Percentiles rank a stretch among this genome's conserved stretches.
Evolutionary conservation across 1,284 basidiomycete genomes (phyloP).

Genomic region (Rhodofomes roseus): DNA sequence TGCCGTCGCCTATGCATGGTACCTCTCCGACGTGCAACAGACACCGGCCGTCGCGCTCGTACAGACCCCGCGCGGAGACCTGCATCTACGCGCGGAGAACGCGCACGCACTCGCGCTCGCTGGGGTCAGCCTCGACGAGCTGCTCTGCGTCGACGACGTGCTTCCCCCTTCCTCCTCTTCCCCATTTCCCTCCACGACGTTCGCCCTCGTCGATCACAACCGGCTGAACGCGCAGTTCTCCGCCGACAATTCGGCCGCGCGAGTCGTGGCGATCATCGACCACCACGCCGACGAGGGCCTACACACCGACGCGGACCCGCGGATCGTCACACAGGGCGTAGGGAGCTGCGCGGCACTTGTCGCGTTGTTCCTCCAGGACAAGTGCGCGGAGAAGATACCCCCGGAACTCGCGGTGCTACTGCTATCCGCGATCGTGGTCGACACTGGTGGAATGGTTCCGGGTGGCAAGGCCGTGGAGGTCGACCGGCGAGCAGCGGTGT

Average conservation of each 20-base stretch:
- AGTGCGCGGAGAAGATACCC: conserved; percentile 37
- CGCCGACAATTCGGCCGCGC: conserved; percentile 33
- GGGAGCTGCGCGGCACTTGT: conserved; percentile 85
- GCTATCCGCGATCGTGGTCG: conserved; percentile 76
- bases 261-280: conserved; percentile 83
- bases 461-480: conserved; percentile 70
- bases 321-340: conserved; percentile 57
- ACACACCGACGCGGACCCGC: conserved; percentile 63
- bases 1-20: conserved; percentile 79
- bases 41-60: conserved; percentile 68
- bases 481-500: conserved; percentile 38
- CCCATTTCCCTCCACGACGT: conserved; percentile 58
- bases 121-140: conserved; percentile 42
- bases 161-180: conserved; percentile 24
- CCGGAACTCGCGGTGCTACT: conserved; percentile 75
- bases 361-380: conserved; percentile 44
- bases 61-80: conserved; percentile 66
- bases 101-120: conserved; percentile 64
- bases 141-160: conserved; percentile 61
- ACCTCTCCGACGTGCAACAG: conserved; percentile 49
- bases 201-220: conserved; percentile 91
- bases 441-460: conserved; percentile 75
- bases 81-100: conserved; percentile 86
- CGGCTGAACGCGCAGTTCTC: conserved; percentile 55
- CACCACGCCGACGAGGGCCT: conserved; percentile 88